Conservation (phyloP, 1,284 basidiomycete species). For the Tilletia horrida region DNA sequence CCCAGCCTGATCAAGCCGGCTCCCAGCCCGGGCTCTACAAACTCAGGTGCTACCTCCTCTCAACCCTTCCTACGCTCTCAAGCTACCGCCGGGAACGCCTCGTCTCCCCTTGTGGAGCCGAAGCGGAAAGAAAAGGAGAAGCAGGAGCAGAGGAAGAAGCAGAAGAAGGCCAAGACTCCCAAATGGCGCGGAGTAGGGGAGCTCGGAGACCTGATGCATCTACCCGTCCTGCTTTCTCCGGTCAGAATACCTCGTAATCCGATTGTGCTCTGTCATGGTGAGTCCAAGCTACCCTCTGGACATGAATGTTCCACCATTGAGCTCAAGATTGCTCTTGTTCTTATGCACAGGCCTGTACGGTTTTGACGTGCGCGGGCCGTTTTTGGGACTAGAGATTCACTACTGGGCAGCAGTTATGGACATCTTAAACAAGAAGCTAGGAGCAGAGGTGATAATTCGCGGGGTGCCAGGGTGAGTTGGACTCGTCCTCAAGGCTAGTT, state of each 20-base stretch:
- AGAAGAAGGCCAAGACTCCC: not conserved
- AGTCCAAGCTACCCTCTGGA: constrained; percentile 43
- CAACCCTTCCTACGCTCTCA: not conserved
- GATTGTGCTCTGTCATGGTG: constrained; percentile 91
- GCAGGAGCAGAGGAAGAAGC: not conserved
- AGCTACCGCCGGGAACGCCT: not conserved
- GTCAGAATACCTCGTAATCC: constrained; percentile 77
- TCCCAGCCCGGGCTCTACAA: not conserved
- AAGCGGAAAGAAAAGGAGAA: not conserved
- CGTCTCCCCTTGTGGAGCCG: not conserved
- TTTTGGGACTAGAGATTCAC: constrained; percentile 70
- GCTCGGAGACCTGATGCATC: constrained; percentile 40
- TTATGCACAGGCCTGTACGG: constrained; percentile 67
- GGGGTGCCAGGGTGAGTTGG: constrained; percentile 82
- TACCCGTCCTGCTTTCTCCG: constrained; percentile 56
- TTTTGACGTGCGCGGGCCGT: constrained; percentile 78
- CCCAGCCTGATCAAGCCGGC: not conserved
- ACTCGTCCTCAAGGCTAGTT: not conserved
- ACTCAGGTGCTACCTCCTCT: not conserved
- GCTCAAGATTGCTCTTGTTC: not conserved
- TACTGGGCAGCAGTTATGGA: constrained; percentile 91
- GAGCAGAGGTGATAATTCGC: constrained; percentile 91
- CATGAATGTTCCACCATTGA: not conserved
- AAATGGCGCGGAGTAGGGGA: constrained; percentile 2
- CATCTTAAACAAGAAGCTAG: constrained; percentile 75